These are phyloP conservation scores for Yamadazyma dushanensis DNA, from an alignment of 1,139 yeast species.

Conservation along the genomic window DNA sequence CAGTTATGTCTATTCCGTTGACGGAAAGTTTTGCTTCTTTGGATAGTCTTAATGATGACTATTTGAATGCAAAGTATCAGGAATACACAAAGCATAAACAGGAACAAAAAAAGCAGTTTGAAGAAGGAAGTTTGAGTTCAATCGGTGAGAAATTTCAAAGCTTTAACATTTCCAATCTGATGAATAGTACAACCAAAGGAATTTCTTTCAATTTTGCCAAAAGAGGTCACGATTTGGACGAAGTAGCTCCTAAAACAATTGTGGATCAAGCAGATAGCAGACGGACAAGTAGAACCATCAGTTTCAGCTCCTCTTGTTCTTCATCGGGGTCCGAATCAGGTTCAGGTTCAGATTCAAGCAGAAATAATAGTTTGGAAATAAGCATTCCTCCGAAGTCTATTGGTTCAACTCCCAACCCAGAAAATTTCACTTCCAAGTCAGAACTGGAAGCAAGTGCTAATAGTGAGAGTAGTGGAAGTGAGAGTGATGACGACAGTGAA, in stretches of 20 bases:
- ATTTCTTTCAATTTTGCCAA: conserved; percentile 13
- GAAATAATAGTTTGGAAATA: conserved; percentile 1
- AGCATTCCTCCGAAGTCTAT: conserved; percentile 4
- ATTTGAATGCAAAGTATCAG: conserved; percentile 35
- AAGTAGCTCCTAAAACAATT: conserved; percentile 24
- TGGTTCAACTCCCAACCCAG: conserved; percentile 13
- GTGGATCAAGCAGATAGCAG: no score
- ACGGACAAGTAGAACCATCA: not conserved
- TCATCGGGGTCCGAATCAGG: conserved; percentile 3
- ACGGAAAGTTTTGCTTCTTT: conserved; percentile 77
- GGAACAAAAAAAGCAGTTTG: conserved; percentile 7
- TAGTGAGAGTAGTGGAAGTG: conserved; percentile 12
- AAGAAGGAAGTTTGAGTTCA: conserved; percentile 6
- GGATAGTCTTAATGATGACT: conserved; percentile 70
- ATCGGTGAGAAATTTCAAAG: conserved; percentile 33
- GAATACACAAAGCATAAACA: conserved; percentile 25
- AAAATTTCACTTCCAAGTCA: conserved; percentile 1
- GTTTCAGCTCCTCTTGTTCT: conserved; percentile 1
- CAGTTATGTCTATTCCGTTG: conserved; percentile 55
- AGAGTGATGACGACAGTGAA: conserved; percentile 32
- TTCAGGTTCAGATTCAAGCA: not conserved
- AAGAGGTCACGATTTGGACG: conserved; percentile 13
- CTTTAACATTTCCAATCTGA: conserved; percentile 40
- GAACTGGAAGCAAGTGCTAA: not conserved
- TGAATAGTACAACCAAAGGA: conserved; percentile 25